phyloP scores from a whole-genome alignment of 371 early-diverging fungal species.

The Mortierella sp. region DNA sequence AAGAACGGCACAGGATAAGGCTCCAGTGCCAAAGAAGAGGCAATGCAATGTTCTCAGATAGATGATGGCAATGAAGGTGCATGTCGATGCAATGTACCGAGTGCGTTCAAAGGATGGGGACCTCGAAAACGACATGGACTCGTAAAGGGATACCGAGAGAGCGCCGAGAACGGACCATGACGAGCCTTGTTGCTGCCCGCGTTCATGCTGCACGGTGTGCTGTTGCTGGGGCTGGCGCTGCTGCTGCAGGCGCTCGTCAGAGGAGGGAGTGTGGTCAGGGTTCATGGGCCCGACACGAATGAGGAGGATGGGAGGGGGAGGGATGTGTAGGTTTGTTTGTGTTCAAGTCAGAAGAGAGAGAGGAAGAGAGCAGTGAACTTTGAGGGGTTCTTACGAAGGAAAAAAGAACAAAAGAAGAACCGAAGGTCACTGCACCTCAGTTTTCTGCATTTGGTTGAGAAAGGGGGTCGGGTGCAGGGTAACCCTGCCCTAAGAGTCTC shows the following conservation, averaged over 20 bases:
- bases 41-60: conserved; percentile 51
- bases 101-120: conserved; percentile 54
- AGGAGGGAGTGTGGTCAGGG: conserved; percentile 1
- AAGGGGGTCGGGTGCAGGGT: too few species aligned
- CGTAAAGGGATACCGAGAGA: conserved; percentile 44
- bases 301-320: background rate
- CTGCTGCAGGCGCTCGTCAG: background rate
- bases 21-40: conserved; percentile 55
- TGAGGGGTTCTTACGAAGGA: too few species aligned
- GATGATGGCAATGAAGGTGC: conserved; percentile 53
- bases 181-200: conserved; percentile 4
- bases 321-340: background rate
- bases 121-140: conserved; percentile 51
- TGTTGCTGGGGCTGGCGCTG: background rate
- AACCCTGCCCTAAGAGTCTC: too few species aligned
- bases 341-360: too few species aligned
- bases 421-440: too few species aligned
- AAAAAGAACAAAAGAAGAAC: too few species aligned
- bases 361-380: too few species aligned
- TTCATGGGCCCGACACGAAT: background rate
- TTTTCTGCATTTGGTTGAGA: too few species aligned
- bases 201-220: background rate
- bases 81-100: conserved; percentile 51
- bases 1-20: conserved; percentile 51
- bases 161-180: conserved; percentile 44